A percentile compares a stretch with the other conserved stretches of the same genome.
phyloP scores from a whole-genome alignment of 2,329 filamentous ascomycete genomes.

The Bipolaris oryzae region DNA sequence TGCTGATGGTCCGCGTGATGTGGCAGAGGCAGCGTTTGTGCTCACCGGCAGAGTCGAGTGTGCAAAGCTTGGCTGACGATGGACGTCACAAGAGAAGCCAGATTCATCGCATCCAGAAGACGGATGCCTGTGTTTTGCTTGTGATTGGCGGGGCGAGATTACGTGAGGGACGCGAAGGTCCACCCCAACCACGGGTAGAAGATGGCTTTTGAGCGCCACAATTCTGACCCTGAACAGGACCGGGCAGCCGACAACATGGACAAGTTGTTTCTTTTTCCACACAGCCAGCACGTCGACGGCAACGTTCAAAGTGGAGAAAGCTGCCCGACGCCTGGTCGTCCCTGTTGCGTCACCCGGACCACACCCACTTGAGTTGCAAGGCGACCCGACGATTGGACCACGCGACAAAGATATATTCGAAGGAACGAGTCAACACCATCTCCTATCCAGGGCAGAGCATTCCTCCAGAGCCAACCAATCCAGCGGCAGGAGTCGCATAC shows the following conservation, averaged over 20 bases:
- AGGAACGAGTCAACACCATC: not conserved
- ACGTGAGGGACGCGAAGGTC: conserved; percentile 18
- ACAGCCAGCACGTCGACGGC: conserved; percentile 5
- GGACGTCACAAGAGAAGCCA: conserved; percentile 2
- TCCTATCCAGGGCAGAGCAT: not conserved
- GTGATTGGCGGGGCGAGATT: conserved; percentile 19
- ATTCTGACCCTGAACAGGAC: conserved; percentile 7
- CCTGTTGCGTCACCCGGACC: not conserved
- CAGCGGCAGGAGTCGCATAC: not conserved
- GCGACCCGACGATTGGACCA: conserved; percentile 4
- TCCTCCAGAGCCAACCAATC: not conserved
- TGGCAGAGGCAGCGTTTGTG: not conserved
- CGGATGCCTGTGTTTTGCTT: conserved; percentile 1
- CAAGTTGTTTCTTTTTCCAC: conserved; percentile 2
- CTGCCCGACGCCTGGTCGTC: not conserved
- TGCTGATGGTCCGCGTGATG: conserved; percentile 7
- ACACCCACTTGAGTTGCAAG: not conserved
- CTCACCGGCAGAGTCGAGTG: conserved; percentile 1
- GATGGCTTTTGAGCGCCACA: conserved; percentile 14
- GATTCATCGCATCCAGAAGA: not conserved
- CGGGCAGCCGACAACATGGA: conserved; percentile 4
- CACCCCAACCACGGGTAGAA: conserved; percentile 9
- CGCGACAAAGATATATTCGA: conserved; percentile 1
- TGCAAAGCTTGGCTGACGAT: conserved; percentile 2
- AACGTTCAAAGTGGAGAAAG: conserved; percentile 6